phyloP scores from a whole-genome alignment of 2,329 filamentous ascomycete species.

The Thielaviopsis ethacetica region DNA sequence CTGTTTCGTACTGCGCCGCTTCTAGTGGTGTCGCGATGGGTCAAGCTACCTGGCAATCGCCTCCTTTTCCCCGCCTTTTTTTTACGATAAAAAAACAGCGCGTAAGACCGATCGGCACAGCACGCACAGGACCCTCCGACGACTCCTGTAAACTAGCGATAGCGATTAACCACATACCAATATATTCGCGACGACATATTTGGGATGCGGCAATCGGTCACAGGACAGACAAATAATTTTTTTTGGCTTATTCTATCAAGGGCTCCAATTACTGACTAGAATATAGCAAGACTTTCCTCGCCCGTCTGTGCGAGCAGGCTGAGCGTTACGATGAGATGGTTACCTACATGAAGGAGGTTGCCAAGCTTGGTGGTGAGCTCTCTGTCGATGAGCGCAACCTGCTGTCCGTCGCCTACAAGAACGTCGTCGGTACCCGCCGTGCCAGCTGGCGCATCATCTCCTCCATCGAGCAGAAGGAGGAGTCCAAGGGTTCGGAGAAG shows the following conservation, averaged over 20 bases:
- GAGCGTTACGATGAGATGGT: constrained; percentile 99
- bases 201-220: background rate
- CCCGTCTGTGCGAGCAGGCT: constrained; percentile 98
- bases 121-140: background rate
- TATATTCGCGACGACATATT: background rate
- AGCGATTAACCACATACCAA: background rate
- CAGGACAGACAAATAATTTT: background rate
- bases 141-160: background rate
- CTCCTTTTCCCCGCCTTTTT: constrained; percentile 6
- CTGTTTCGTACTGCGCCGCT: background rate
- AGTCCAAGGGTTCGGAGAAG: constrained; percentile 99
- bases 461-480: constrained; percentile 98
- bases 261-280: constrained; percentile 5
- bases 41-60: background rate
- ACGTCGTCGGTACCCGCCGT: constrained; percentile 91
- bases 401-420: constrained; percentile 96
- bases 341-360: constrained; percentile 98
- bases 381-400: constrained; percentile 95
- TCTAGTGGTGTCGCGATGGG: constrained; percentile 3
- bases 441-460: constrained; percentile 97
- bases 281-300: constrained; percentile 95
- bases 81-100: background rate
- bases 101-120: background rate
- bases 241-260: background rate
- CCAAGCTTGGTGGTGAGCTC: constrained; percentile 65